Evolutionary conservation across 352 stramenopile species (phyloP), one percentile per base, ranked within the genome.

Genomic region (Globisporangium yorkense): DNA sequence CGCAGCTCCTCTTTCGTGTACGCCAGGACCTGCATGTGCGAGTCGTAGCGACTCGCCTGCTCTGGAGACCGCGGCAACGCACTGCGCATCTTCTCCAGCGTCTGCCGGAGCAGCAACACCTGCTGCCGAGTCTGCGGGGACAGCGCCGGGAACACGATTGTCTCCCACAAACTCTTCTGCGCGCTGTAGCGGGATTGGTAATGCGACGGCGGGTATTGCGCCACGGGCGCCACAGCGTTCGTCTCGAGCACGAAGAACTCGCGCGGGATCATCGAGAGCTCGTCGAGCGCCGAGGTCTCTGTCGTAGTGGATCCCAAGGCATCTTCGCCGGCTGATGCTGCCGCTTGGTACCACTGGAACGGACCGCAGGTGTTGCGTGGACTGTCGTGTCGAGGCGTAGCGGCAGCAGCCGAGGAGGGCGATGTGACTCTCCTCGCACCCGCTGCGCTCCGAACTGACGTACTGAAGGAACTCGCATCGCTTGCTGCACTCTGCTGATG

Each of bases 161-260:
- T 89, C 56, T 90, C 78, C 83, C 83, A 93, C 33, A 75, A 29
- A 47, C 67, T 65, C 15, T 61, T 48, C 6, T 55, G 56, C 0
- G 54, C 18, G 9, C 70, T 66, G 35, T 83, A 80, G 43, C 53
- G 77, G 10, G 80, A 90, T 29, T 81, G 71, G 67, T 87, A 91
- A 55, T 89, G 73, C 27, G 57, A 59, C 20, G 68, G 66, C 4
- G 81, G 75, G 51, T 83, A 90, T 20, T 87, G 68, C 10, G 44
- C 65, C 41, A 71, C 55, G 1, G 81, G 60, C 6, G 87, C 53
- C n/a, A 93, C 65, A 20, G 66, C 71, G 55, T 88, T 79, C 15
- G 75, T 88, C 64, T 93, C 83, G 35, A 93, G 29, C 31, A 93
- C 69, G 44, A 89, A 90, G 51, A 89, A 92, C 57, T 93, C 80